phyloP scores from a whole-genome alignment of 2,329 filamentous ascomycete species.

The Cryoendolithus antarcticus region DNA sequence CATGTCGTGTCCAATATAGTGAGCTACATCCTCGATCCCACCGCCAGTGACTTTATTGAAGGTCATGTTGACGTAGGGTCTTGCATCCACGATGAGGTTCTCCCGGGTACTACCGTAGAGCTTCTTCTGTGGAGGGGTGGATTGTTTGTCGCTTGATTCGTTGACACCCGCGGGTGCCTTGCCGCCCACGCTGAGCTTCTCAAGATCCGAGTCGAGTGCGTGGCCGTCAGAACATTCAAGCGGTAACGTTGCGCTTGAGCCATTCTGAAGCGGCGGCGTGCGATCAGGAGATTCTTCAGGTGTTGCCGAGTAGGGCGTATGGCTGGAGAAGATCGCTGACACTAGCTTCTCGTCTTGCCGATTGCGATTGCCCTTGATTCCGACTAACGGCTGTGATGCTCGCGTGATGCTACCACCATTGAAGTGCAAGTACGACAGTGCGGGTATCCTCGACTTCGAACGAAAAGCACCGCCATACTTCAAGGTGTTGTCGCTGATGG shows the following conservation, averaged over 20 bases:
- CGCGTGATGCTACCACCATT: conserved; percentile 96
- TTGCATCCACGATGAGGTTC: conserved; percentile 91
- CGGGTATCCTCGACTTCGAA: conserved; percentile 77
- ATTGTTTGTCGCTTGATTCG: no score
- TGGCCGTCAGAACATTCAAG: no score
- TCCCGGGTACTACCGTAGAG: conserved; percentile 87
- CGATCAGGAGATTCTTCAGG: conserved; percentile 8
- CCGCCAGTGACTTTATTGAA: conserved; percentile 88
- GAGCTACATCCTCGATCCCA: conserved; percentile 95
- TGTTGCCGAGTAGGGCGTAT: conserved; percentile 11
- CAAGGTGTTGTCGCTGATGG: conserved; percentile 91
- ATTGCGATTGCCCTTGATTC: conserved; percentile 69
- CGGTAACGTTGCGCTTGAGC: no score
- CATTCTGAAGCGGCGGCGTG: not conserved
- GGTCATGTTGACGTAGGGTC: conserved; percentile 85
- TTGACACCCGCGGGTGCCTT: no score
- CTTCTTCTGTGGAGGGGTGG: conserved; percentile 7
- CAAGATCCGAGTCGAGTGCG: no score
- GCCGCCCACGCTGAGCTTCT: no score
- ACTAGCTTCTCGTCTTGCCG: conserved; percentile 93
- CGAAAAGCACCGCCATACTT: conserved; percentile 87
- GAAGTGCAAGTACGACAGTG: conserved; percentile 85
- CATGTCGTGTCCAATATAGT: conserved; percentile 69
- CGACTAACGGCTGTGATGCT: conserved; percentile 83
- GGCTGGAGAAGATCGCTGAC: conserved; percentile 76